Evolutionary conservation across 2,329 filamentous ascomycete genomes (phyloP).

Genomic region (Pseudocercospora fuligena): DNA sequence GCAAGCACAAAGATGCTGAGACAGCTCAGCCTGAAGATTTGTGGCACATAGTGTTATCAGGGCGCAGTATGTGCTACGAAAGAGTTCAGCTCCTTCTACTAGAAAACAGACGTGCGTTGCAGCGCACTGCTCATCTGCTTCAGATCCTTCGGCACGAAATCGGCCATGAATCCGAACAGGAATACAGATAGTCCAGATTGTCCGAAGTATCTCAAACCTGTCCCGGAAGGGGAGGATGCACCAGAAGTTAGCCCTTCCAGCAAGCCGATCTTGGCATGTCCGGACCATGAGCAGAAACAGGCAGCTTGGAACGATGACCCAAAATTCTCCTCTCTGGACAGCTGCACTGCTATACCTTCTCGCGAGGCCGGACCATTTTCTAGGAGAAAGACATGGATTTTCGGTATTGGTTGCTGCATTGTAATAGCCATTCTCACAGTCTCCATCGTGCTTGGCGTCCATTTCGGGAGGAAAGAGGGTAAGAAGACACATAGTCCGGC

Average conservation of each 20-base stretch:
- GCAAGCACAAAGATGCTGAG: neutral
- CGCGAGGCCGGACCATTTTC: neutral
- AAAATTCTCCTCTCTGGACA: neutral
- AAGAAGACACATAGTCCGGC: neutral
- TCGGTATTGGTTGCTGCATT: neutral
- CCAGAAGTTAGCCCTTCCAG: neutral
- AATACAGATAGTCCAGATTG: neutral
- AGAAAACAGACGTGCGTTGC: neutral
- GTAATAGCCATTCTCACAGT: neutral
- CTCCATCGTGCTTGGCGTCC: conserved; percentile 1
- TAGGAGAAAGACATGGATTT: neutral
- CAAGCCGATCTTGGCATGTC: neutral
- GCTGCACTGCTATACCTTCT: neutral
- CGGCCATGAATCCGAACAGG: neutral
- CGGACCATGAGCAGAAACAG: neutral
- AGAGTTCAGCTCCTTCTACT: neutral
- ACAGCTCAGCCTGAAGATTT: neutral
- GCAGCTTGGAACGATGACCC: neutral
- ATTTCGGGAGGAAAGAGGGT: neutral
- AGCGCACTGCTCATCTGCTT: neutral
- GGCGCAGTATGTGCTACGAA: neutral
- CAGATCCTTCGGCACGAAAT: neutral
- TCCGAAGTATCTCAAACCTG: neutral
- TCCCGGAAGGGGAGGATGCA: neutral
- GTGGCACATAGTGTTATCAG: neutral